Base-by-base conservation (phyloP, 345 rosid genomes). In the Cardamine chenopodiifolia region DNA sequence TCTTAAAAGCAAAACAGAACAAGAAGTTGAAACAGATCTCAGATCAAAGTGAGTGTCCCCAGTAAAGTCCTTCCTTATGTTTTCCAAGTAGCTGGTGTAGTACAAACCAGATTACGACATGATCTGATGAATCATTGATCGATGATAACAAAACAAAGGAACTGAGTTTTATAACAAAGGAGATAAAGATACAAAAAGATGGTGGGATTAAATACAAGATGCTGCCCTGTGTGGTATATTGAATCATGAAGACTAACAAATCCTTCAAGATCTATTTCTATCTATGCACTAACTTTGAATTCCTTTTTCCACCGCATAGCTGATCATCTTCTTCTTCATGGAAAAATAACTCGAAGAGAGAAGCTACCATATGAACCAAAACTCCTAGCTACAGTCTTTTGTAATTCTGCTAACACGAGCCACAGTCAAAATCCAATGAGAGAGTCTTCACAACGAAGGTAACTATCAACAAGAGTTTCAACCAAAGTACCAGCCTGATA, bases 401-500 rank as follows among this genome's bases (percentile, higher is more conserved):
- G 57, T 52, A 53, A 13, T 53, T 53, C 58, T 53, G 11, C 34
- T 25, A n/a, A 13, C 18, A n/a, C 18, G 14, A 53, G 32, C 17
- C 18, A 2, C 5, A 2, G 5, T 26, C 29, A 26, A 26, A 26
- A 26, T 26, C 4, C 2, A 26, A 4, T 26, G 29, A 26, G 37
- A 25, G 26, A 25, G 26, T 25, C 26, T 25, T 25, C 26, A 25
- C 26, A 25, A 25, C 26, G 26, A 25, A 25, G 26, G 26, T 25
- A 25, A 25, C 26, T 25, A 25, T 25, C 26, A 25, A 25, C 26
- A 25, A 12, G 19, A 18, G 47, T 35, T 60, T 35, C 48, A 23
- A 60, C 65, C 18, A 22, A 22, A 39, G 26, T 61, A 11, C 29
- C 65, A 60, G 48, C 65, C 66, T 20, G 49, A 61, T 37, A 61